Percentiles rank a stretch among this genome's conserved stretches.
These are phyloP conservation scores for Chalciporus pseudorubinellus DNA, from an alignment of 768 basidiomycete species.

Conservation along the genomic window DNA sequence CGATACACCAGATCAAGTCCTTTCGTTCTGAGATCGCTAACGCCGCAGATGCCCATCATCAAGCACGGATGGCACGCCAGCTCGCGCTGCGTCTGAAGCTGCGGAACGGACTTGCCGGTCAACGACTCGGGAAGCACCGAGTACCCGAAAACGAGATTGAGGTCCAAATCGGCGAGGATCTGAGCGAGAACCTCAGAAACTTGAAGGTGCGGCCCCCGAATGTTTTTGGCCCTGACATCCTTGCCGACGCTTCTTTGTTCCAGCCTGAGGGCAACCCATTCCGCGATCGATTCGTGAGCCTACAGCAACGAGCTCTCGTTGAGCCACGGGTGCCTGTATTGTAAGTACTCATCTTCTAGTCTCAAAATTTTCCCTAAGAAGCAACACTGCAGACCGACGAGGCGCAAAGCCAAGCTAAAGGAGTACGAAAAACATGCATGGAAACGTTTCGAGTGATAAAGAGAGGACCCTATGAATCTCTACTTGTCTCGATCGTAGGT, in stretches of 20 bases:
- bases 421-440: constrained; percentile 80
- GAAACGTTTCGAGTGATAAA: constrained; percentile 61
- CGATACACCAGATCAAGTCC: constrained; percentile 53
- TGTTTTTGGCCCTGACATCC: constrained; percentile 15
- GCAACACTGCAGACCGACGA: constrained; percentile 22
- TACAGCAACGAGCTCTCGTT: constrained; percentile 84
- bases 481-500: neutral
- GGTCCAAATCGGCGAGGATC: constrained; percentile 88
- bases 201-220: constrained; percentile 68
- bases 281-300: constrained; percentile 80
- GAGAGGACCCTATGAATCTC: neutral
- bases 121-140: constrained; percentile 75
- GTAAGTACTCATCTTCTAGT: constrained; percentile 42
- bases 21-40: constrained; percentile 46
- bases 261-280: constrained; percentile 95
- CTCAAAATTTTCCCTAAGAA: neutral
- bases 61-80: constrained; percentile 37
- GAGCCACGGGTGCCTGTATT: constrained; percentile 82
- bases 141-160: constrained; percentile 68
- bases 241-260: neutral
- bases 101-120: constrained; percentile 66
- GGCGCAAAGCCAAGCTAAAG: constrained; percentile 44
- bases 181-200: constrained; percentile 78
- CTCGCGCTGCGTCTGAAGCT: constrained; percentile 47
- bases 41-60: constrained; percentile 37